Conservation (phyloP, 371 early-diverging fungal genomes). For the Rhizopus arrhizus region DNA sequence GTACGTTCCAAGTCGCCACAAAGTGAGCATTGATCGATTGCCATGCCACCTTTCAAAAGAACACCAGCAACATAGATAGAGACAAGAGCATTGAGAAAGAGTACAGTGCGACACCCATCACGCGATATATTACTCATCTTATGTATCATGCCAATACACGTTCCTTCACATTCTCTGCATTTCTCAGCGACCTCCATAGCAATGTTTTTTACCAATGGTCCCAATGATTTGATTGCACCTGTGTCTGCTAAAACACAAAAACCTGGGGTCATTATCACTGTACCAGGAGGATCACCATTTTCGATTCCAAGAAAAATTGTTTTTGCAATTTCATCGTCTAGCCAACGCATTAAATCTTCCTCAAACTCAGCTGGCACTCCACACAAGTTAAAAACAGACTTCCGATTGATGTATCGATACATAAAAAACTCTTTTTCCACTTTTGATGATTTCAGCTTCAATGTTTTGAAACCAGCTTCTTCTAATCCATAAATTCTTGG, state of each 20-base stretch:
- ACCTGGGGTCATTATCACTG: not conserved
- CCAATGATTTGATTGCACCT: not conserved
- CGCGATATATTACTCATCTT: not conserved
- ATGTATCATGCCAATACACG: not conserved
- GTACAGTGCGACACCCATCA: not conserved
- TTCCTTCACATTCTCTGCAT: not conserved
- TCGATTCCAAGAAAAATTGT: not conserved
- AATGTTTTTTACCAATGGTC: not conserved
- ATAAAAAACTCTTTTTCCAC: not conserved
- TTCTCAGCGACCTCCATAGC: not conserved
- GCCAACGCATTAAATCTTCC: not conserved
- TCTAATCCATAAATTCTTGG: not conserved
- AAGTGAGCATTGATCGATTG: not conserved
- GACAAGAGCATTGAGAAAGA: not conserved
- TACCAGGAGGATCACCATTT: not conserved
- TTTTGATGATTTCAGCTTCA: not conserved
- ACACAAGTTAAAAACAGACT: not conserved
- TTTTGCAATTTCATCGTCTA: not conserved
- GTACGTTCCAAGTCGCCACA: not conserved
- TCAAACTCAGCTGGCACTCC: not conserved
- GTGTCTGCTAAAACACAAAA: not conserved
- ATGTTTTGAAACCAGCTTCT: not conserved
- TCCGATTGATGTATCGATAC: not conserved
- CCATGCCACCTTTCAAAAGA: not conserved
- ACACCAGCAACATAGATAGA: not conserved